Evolutionary conservation across 805 yeast genomes (phyloP), one percentile per base, ranked within the genome.

Genomic region (Barnettozyma sp.): DNA sequence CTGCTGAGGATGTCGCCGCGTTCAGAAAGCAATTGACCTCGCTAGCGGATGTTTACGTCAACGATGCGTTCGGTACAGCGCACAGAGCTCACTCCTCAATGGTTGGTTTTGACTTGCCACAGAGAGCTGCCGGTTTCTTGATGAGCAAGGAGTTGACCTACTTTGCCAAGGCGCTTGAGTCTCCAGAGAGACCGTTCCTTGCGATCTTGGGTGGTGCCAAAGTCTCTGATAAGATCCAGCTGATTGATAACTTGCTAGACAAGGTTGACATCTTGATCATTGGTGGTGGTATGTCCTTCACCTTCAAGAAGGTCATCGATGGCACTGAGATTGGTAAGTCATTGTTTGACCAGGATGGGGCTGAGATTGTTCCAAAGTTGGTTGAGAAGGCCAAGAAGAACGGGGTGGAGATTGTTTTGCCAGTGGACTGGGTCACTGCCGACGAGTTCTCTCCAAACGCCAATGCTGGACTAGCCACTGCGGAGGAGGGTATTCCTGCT

Each of bases 231-330:
- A 92, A 92, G 82, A 92, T 92, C 61, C 97, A 86, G 73, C 79
- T 92, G 69, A 92, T 92, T 59, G 97, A 92, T 73, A 92, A 88
- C 79, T 73, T 78, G 67, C 76, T 90, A 59, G 92, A 90, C 75
- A 92, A 92, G 78, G 97, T 92, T 58, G 82, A 92, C 69, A 68
- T 80, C 47, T 74, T 92, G 63, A 86, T 92, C 69, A 79, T 92
- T 58, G 97, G 98, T 64, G 98, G 98, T 72, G 98, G 98, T 71
- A 92, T 92, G 98, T 92, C 98, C 44, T 92, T 90, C 82, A 92
- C 98, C 56, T 92, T 92, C 80, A 86, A 84, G 78, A 92, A 92
- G 77, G 82, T 90, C 36, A 60, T 86, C 46, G 83, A 86, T 66
- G 72, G 75, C 62, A 77, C 86, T 69, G 65, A 78, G 48, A 92